Evolutionary conservation across 768 basidiomycete genomes (phyloP), one percentile per base, ranked within the genome.

Genomic region (Gloeophyllum trabeum): DNA sequence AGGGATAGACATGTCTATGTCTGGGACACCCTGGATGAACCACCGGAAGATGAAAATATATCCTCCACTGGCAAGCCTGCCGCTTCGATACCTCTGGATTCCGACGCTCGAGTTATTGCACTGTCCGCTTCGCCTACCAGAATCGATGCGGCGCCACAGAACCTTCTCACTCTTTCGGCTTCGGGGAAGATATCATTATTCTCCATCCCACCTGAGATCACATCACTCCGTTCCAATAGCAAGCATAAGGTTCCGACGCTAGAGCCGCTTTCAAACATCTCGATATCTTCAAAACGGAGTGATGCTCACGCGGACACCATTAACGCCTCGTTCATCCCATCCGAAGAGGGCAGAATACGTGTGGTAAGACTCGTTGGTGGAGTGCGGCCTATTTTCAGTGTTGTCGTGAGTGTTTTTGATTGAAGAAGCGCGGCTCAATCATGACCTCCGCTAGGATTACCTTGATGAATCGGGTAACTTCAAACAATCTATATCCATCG

Each of bases 61-160:
- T 16, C 28, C 16, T 7, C 7, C 7, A 10, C 36, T 21, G 75
- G 77, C 24, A 73, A 63, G 48, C 63, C 78, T n/a, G 53, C 70
- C 16, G 79, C 79, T 13, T 75, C 75, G 4, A 66, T 78, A 4
- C 70, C 79, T 12, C 62, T 83, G 13, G 81, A 84, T 54, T 74
- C 79, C 2, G 74, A 76, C 44, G 75, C 73, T n/a, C 66, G 71
- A 18, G 54, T 58, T 16, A 63, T 76, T 45, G 25, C 53, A 25
- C 50, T 58, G 16, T 47, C 52, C 6, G 25, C 36, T 18, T 37
- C 24, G 19, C 49, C 59, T 38, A 47, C 54, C 16, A 42, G 52
- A 22, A 26, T 56, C 32, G 24, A 37, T 5, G 42, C 49, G n/a
- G 48, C 59, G 7, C 47, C 51, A 42, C 59, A 60, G 39, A 62